Evolutionary conservation across 495 filamentous ascomycete species (phyloP), one percentile per base, ranked within the genome.

Genomic region (Neurospora sp.): DNA sequence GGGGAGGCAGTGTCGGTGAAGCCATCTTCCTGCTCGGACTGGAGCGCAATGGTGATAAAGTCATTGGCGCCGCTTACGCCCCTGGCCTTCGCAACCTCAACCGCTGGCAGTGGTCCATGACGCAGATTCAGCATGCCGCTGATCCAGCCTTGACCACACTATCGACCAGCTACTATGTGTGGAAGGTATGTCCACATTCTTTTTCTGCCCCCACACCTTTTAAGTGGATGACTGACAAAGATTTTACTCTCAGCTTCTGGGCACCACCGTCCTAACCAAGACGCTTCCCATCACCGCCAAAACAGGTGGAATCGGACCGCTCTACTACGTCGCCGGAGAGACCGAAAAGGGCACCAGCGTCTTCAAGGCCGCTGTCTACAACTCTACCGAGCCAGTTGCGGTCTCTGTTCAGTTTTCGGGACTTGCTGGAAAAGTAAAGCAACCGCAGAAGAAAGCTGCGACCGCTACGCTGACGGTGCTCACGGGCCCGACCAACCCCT

Each of bases 301-400:
- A 4, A 83, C 87, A 74, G 83, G 83, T 7, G 75, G 79, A 0
- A 76, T 75, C 17, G 83, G 84, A 7, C 90, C 90, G 0, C 75
- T 88, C 0, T 92, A 88, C 79, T 91, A 86, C 78, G 89, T 88
- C 3, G 88, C 88, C 3, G 83, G 83, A 17, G 74, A 45, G 41
- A 78, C 80, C 68, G 73, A 80, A 8, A 74, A 76, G 5, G 78
- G 80, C 17, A 79, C 80, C 20, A 79, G 85, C 48, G 78, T 84
- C 70, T 86, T 90, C 79, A 93, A 93, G 76, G 84, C 84, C 12
- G 89, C 89, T 40, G 86, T 90, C 1, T 93, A 92, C 80, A 92
- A 93, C 80, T 88, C 89, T 20, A 77, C 73, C 16, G 81, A 73
- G 4, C 76, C 80, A 4, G 80, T 86, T 31, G 79, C 86, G 0